Evolutionary conservation across 163 green algal species (phyloP).

Genomic region (Scenedesmus sp.): DNA sequence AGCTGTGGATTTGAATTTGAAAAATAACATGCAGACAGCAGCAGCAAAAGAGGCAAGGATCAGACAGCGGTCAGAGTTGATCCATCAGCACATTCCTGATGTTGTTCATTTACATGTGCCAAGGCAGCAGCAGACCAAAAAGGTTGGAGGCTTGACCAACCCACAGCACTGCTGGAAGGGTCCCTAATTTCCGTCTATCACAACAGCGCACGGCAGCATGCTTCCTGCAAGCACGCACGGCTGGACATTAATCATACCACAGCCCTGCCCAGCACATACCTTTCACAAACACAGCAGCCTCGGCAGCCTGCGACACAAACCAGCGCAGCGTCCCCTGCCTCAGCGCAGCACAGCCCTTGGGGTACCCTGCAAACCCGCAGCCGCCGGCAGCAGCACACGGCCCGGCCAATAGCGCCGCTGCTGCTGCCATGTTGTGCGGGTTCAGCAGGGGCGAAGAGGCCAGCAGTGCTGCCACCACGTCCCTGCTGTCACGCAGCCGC

Average conservation of each 20-base stretch:
- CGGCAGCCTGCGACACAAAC: conserved; percentile 25
- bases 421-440: conserved; percentile 33
- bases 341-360: neutral
- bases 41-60: neutral
- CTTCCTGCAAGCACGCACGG: neutral
- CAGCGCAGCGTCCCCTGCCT: conserved; percentile 3
- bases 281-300: neutral
- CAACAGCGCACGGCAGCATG: neutral
- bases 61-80: too few relatives aligned
- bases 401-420: conserved; percentile 26
- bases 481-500: conserved; percentile 18
- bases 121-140: neutral
- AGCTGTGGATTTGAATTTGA: neutral
- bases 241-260: neutral
- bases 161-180: too few relatives aligned
- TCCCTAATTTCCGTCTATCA: too few relatives aligned
- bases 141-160: too few relatives aligned
- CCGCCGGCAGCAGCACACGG: conserved; percentile 25
- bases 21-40: neutral
- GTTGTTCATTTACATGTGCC: neutral
- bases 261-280: neutral
- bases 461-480: conserved; percentile 34
- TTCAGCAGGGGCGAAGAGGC: conserved; percentile 8
- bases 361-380: neutral
- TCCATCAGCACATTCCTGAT: neutral